Evolutionary conservation across 2,329 filamentous ascomycete genomes (phyloP).

Genomic region (Aspergillus felis): DNA sequence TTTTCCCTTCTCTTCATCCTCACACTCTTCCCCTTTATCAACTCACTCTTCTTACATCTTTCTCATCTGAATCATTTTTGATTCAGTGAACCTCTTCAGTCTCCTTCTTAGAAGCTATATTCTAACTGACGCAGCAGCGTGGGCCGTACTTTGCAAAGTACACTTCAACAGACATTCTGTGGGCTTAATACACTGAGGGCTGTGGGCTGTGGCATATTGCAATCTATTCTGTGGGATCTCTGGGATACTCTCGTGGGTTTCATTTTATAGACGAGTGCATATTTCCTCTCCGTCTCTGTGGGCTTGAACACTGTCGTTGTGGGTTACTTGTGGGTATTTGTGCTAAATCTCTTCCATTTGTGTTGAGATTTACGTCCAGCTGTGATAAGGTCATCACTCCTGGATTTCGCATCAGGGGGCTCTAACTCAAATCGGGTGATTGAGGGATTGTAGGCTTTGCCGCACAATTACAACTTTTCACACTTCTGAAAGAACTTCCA

Average conservation of each 20-base stretch:
- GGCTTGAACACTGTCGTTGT: constrained; percentile 42
- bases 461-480: constrained; percentile 29
- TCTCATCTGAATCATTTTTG: not conserved
- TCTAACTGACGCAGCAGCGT: constrained; percentile 31
- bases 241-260: constrained; percentile 40
- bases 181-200: constrained; percentile 40
- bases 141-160: constrained; percentile 31
- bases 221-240: constrained; percentile 41
- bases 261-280: constrained; percentile 38
- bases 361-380: constrained; percentile 20
- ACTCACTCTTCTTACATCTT: not conserved
- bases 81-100: constrained; percentile 10
- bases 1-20: constrained; percentile 17
- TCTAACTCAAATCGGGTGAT: constrained; percentile 32
- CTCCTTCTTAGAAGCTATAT: constrained; percentile 12
- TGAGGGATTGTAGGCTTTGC: constrained; percentile 35
- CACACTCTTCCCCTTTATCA: constrained; percentile 6
- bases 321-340: constrained; percentile 40
- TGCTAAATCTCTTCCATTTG: constrained; percentile 17
- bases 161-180: constrained; percentile 36
- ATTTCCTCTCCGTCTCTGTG: constrained; percentile 42
- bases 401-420: constrained; percentile 27
- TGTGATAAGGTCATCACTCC: constrained; percentile 28
- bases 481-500: no score
- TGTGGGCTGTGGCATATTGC: constrained; percentile 41